phyloP scores from a whole-genome alignment of 1,139 yeast genomes.

The Lodderomyces margitis region DNA sequence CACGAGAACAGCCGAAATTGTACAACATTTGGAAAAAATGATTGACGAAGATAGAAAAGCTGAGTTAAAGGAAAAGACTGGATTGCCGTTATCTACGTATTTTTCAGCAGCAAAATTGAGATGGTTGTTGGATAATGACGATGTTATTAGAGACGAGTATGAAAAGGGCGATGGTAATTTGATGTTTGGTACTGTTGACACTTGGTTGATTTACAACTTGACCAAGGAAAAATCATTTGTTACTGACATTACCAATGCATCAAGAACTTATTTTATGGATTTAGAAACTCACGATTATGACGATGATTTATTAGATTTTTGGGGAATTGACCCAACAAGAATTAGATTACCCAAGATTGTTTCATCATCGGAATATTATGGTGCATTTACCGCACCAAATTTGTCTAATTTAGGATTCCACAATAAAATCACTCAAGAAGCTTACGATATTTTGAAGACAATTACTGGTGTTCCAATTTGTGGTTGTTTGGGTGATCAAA shows the following conservation, averaged over 20 bases:
- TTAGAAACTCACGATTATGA: slow-evolving; percentile 76
- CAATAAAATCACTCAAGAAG: slow-evolving; percentile 51
- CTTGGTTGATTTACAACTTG: slow-evolving; percentile 88
- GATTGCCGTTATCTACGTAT: slow-evolving; percentile 87
- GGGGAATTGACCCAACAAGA: slow-evolving; percentile 72
- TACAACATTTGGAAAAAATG: slow-evolving; percentile 58
- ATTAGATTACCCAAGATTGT: slow-evolving; percentile 76
- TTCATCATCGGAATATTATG: slow-evolving; percentile 79
- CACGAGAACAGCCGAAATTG: slow-evolving; percentile 77
- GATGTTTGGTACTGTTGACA: slow-evolving; percentile 92
- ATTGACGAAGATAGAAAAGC: slow-evolving; percentile 60
- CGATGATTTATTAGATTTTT: slow-evolving; percentile 68
- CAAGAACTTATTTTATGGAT: slow-evolving; percentile 89
- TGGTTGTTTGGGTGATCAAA: slow-evolving; percentile 94
- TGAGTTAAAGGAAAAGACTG: slow-evolving; percentile 65
- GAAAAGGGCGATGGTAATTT: slow-evolving; percentile 69
- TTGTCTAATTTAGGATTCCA: slow-evolving; percentile 51
- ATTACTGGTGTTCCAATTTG: slow-evolving; percentile 69
- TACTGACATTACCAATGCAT: slow-evolving; percentile 89
- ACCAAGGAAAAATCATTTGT: slow-evolving; percentile 71
- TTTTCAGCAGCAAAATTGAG: slow-evolving; percentile 88
- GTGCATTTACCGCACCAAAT: slow-evolving; percentile 63
- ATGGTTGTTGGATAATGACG: slow-evolving; percentile 85
- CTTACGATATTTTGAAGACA: slow-evolving; percentile 47
- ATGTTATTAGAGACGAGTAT: slow-evolving; percentile 65